Conservation (phyloP, 495 filamentous ascomycete genomes). For the Immersiella caudata region DNA sequence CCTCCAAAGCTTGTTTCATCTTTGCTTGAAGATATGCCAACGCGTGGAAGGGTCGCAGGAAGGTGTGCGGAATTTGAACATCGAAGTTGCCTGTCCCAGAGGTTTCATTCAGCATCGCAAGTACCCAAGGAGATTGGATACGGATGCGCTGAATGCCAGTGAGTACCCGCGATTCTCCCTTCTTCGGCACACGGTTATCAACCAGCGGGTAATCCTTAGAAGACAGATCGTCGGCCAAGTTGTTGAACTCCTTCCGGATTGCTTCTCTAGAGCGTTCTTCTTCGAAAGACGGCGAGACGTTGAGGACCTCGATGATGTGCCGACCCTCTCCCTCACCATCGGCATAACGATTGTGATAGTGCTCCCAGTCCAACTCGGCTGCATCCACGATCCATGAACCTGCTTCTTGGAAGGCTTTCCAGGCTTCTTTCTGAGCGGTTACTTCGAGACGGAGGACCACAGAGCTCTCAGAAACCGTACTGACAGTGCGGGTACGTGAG, state of each 20-base stretch:
- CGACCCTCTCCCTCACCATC: conserved; percentile 2
- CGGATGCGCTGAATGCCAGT: conserved; percentile 41
- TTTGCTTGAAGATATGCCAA: conserved; percentile 43
- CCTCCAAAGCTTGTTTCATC: conserved; percentile 39
- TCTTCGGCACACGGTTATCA: no score
- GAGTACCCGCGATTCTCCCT: neutral
- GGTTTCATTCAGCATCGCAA: conserved; percentile 32
- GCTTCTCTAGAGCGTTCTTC: conserved; percentile 3
- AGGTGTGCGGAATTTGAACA: conserved; percentile 36
- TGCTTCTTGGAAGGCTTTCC: neutral
- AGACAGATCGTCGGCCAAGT: no score
- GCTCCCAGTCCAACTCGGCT: conserved; percentile 17
- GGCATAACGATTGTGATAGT: conserved; percentile 35
- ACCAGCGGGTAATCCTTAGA: no score
- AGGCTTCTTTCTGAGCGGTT: neutral
- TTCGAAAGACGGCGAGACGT: neutral
- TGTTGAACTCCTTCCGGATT: neutral
- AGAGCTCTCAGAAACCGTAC: no score
- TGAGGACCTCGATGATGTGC: conserved; percentile 29
- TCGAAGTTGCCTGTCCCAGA: conserved; percentile 30
- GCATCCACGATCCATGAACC: conserved; percentile 14
- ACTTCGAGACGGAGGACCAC: neutral
- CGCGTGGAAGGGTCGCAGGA: conserved; percentile 44
- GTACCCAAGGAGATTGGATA: conserved; percentile 42
- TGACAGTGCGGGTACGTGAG: no score